Conservation (phyloP, 257 asterid species). For the Salvia miltiorrhiza region DNA sequence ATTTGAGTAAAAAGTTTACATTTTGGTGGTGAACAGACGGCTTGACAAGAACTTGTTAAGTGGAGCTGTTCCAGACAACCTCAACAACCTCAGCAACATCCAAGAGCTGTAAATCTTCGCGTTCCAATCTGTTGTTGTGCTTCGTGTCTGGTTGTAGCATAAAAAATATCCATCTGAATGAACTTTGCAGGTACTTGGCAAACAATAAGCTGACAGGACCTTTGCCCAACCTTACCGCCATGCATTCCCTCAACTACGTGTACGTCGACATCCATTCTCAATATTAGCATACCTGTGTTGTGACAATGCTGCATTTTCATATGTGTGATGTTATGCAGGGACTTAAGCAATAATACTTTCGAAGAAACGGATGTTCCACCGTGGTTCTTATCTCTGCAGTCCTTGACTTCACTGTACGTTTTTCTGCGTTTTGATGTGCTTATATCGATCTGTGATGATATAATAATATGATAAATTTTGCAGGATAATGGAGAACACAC, state of each 20-base stretch:
- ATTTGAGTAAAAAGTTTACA: not conserved
- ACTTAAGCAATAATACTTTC: conserved; percentile 78
- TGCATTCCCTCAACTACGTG: conserved; percentile 60
- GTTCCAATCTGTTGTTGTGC: too few species aligned
- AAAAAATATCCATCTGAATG: conserved; percentile 1
- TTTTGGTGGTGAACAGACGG: conserved; percentile 46
- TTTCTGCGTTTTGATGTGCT: conserved; percentile 12
- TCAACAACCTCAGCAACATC: conserved; percentile 54
- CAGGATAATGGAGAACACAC: conserved; percentile 71
- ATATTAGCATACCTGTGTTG: not conserved
- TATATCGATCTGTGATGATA: not conserved
- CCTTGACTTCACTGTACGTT: conserved; percentile 67
- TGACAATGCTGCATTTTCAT: not conserved
- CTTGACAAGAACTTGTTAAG: conserved; percentile 60
- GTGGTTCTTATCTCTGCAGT: conserved; percentile 57
- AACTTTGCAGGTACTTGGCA: conserved; percentile 56
- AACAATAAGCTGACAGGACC: conserved; percentile 68
- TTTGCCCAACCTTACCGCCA: conserved; percentile 67
- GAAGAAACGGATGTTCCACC: conserved; percentile 45
- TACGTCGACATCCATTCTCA: conserved; percentile 32
- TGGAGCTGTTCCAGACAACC: conserved; percentile 60
- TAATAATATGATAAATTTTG: conserved; percentile 14
- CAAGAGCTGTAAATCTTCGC: conserved; percentile 61
- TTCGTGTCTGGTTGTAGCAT: not conserved
- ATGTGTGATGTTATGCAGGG: conserved; percentile 62